Evolutionary conservation across 2,329 filamentous ascomycete species (phyloP).

Genomic region (Stachybotrys echinatus): DNA sequence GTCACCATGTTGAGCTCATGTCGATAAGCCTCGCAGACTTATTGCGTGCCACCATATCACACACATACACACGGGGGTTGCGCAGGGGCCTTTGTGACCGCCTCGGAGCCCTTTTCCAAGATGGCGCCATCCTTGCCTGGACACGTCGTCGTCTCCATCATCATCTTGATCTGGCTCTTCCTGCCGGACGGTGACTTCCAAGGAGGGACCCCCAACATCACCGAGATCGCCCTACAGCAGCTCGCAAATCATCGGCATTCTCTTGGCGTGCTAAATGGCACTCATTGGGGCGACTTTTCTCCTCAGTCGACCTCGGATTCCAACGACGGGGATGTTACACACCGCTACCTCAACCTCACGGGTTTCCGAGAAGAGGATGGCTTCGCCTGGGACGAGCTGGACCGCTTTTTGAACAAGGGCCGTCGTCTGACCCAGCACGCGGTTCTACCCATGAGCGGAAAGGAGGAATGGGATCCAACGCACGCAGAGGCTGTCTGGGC

Average conservation of each 20-base stretch:
- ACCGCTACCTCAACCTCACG: slow-evolving; percentile 62
- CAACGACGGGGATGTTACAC: neutral
- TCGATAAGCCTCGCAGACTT: neutral
- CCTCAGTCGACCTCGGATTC: slow-evolving; percentile 27
- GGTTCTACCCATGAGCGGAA: slow-evolving; percentile 34
- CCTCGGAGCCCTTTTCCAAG: neutral
- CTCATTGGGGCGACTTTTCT: slow-evolving; percentile 55
- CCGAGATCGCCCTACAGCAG: slow-evolving; percentile 35
- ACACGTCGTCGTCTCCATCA: neutral
- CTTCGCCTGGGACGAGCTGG: slow-evolving; percentile 73
- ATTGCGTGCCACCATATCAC: neutral
- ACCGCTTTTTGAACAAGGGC: slow-evolving; percentile 59
- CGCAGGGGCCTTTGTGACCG: no score
- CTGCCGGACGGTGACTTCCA: slow-evolving; percentile 30
- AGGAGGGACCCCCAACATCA: slow-evolving; percentile 23
- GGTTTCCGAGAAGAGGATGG: slow-evolving; percentile 71
- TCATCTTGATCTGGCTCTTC: slow-evolving; percentile 25
- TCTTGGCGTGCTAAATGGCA: slow-evolving; percentile 48
- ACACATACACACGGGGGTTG: no score
- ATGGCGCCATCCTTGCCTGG: neutral
- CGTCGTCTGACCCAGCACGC: slow-evolving; percentile 54
- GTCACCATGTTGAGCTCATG: neutral
- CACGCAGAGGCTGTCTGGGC: slow-evolving; percentile 55
- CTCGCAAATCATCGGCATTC: slow-evolving; percentile 47
- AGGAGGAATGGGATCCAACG: slow-evolving; percentile 33